Conservation (phyloP, 345 rosid species). For the Acer saccharum region DNA sequence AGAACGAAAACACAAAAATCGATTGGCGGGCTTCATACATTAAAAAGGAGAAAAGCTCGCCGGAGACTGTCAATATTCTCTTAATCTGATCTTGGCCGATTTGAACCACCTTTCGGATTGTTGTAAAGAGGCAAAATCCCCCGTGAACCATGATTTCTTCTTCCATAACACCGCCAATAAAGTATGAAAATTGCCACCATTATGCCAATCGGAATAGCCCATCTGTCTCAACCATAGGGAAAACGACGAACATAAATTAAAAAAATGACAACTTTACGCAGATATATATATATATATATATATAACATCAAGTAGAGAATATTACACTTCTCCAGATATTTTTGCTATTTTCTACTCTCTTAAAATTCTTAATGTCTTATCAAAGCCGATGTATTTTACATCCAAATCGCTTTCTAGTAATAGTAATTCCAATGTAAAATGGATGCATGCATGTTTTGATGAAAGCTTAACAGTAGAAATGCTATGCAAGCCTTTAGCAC, state of each 20-base stretch:
- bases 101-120: slow-evolving; percentile 51
- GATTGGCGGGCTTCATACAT: slow-evolving; percentile 31
- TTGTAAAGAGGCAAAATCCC: slow-evolving; percentile 81
- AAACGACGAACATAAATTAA: neutral
- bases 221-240: slow-evolving; percentile 46
- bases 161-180: slow-evolving; percentile 85
- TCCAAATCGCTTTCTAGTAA: neutral
- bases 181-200: slow-evolving; percentile 49
- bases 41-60: slow-evolving; percentile 37
- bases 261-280: neutral
- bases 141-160: slow-evolving; percentile 66
- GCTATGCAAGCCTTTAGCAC: neutral
- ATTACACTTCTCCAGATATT: no score
- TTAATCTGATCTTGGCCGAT: slow-evolving; percentile 81
- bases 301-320: neutral
- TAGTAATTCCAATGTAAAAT: neutral
- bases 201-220: slow-evolving; percentile 81
- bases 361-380: neutral
- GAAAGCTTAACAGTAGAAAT: neutral
- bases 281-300: no score
- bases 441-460: neutral
- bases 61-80: neutral
- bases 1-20: slow-evolving; percentile 9
- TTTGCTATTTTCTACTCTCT: neutral
- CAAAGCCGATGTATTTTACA: neutral